Base-by-base conservation (phyloP, 2,329 filamentous ascomycete species). In the Rutstroemia sp. region DNA sequence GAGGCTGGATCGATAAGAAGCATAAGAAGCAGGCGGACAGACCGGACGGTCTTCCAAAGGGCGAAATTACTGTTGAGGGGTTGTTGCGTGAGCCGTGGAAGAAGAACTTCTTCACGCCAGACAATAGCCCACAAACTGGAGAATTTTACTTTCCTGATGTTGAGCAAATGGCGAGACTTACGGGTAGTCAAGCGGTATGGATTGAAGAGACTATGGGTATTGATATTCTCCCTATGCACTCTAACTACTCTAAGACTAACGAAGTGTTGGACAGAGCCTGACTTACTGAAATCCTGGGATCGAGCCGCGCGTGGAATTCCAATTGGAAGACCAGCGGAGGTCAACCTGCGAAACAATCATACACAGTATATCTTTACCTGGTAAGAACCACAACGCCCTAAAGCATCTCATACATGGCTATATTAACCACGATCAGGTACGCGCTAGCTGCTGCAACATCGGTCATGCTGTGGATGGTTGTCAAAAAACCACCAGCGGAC, bases 331-430 rank as follows among this genome's bases (percentile, higher is more conserved):
- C 76, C 90, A 6, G 82, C 94, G 4, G 90, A 95, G 73, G 92
- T 99, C 59, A 95, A 95, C 70, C 76, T 99, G 69, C 83, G 90
- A 71, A 99, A 99, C 71, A 97, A 95, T 73, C 94, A 99, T 73
- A 85, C 90, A 62, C 94, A 97, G 77, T 99, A 99, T 73, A 99
- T 99, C 65, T 94, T 96, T 72, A 99, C 94, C 63, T 99, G 94
- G 94, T 97, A 82, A 69, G 85, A 73, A 42, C 54, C 52, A n/a
- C 44, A 25, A 46, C n/a, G 12, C 9, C 14, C 7, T 7, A 25
- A 53, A 19, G 9, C 21, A n/a, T 12, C 38, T 18, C 42, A 16
- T 48, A 16, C 27, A 16, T 23, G 12, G 30, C 38, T 18, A 39
- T 16, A 37, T 37, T 49, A 34, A 56, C 48, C 54, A 59, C 25